Evolutionary conservation across 805 yeast genomes (phyloP).

Genomic region (Candida incommunis): DNA sequence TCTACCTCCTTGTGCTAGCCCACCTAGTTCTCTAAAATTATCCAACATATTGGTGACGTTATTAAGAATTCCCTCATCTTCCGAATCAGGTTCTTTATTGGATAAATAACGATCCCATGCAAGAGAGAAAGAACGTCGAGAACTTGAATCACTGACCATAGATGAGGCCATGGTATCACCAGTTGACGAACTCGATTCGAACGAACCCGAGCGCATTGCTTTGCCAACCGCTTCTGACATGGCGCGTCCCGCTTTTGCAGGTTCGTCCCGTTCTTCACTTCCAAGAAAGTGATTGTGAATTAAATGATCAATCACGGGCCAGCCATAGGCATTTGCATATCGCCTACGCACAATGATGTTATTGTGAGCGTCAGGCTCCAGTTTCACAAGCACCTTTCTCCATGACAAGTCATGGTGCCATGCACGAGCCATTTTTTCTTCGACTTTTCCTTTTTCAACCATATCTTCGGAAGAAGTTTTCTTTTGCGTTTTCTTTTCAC

Average conservation of each 20-base stretch:
- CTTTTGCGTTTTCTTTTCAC: too few species aligned
- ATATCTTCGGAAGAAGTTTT: slow-evolving; percentile 8
- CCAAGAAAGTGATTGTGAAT: slow-evolving; percentile 45
- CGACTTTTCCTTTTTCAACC: slow-evolving; percentile 29
- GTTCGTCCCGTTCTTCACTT: background rate
- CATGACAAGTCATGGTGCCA: slow-evolving; percentile 79
- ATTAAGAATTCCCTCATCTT: slow-evolving; percentile 12
- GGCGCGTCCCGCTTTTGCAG: background rate
- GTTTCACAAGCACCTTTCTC: slow-evolving; percentile 79
- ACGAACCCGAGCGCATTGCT: background rate
- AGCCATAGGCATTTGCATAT: slow-evolving; percentile 88
- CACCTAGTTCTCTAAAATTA: slow-evolving; percentile 10
- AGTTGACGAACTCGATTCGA: background rate
- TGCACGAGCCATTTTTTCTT: slow-evolving; percentile 74
- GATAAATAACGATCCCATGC: slow-evolving; percentile 13
- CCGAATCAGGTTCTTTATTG: slow-evolving; percentile 8
- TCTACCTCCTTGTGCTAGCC: background rate
- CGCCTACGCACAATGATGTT: slow-evolving; percentile 79
- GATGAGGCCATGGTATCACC: background rate
- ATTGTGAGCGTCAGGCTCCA: slow-evolving; percentile 91
- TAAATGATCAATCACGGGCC: slow-evolving; percentile 82
- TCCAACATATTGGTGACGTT: slow-evolving; percentile 11
- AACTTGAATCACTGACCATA: background rate
- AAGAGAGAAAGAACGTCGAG: background rate
- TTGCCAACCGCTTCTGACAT: background rate